phyloP scores from a whole-genome alignment of 78 protist genomes.

The Planoprotostelium fungivorum region DNA sequence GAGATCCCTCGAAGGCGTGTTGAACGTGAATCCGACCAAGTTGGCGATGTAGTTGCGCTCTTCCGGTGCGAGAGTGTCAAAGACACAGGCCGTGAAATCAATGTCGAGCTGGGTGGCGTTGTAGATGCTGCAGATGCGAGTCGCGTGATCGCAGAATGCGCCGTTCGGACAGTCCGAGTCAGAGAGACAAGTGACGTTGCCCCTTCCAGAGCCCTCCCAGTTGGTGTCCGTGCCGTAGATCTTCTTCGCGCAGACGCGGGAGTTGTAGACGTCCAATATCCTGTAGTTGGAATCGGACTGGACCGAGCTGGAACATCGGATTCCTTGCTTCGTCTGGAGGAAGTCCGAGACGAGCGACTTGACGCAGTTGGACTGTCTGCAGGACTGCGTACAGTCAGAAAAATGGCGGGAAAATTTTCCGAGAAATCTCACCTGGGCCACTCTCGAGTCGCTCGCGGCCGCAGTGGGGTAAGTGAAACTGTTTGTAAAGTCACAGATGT shows the following conservation, averaged over 20 bases:
- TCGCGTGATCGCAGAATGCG: neutral
- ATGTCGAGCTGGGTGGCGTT: neutral
- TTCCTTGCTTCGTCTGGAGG: neutral
- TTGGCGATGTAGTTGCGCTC: neutral
- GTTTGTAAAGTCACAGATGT: neutral
- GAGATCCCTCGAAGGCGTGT: neutral
- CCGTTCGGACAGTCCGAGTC: neutral
- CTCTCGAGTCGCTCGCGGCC: neutral
- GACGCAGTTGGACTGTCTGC: neutral
- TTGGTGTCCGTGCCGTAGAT: neutral
- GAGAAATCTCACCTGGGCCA: neutral
- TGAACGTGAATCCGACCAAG: neutral
- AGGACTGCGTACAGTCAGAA: neutral
- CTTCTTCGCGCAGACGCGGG: neutral
- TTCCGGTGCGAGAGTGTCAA: neutral
- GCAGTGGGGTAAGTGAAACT: neutral
- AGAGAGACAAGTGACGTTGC: neutral
- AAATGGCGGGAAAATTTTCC: neutral
- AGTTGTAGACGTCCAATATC: neutral
- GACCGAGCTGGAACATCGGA: neutral
- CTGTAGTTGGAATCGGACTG: neutral
- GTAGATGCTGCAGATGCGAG: neutral
- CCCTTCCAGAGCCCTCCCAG: neutral
- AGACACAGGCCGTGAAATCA: neutral
- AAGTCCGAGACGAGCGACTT: neutral